Evolutionary conservation across 2,329 filamentous ascomycete genomes (phyloP), one percentile per base, ranked within the genome.

Genomic region (Ophiostoma sp.): DNA sequence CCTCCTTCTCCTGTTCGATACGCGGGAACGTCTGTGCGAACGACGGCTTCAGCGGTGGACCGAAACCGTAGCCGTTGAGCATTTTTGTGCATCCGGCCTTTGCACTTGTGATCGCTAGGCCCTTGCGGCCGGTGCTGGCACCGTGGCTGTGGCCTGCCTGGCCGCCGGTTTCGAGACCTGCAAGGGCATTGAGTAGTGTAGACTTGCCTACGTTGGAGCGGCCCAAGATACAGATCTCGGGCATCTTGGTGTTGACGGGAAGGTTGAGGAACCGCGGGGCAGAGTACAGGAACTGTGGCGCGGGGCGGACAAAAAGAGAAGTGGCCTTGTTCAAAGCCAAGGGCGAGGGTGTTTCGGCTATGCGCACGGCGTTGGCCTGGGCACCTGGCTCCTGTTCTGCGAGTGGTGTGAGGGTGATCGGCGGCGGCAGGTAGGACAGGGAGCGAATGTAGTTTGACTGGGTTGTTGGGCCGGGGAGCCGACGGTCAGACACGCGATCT

Each of bases 131-230:
- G 38, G 73, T 70, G 3, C 58, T 65, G 9, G 72, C 66, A 2
- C 75, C 75, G 71, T 77, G 75, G 40, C 69, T 70, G 38, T 64
- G 65, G 41, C 76, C 74, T n/a, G 76, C 76, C 55, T 64, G 16
- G 62, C 65, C 69, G 70, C 68, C 68, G 67, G 69, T 64, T 71
- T 66, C 69, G 63, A 74, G 72, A 45, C 88, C 88, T 2, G 89
- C 85, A 45, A 96, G 84, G 18, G 90, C 89, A 75, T 96, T 96
- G 78, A 96, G 88, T 73, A 96, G 90, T 16, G 91, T 92, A 1
- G 91, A 95, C 77, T 96, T 96, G 75, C 92, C 92, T 58, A 93
- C 92, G 75, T 96, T 96, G 72, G 92, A 93, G 74, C 93, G 92
- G 60, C 92, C 92, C 49, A 96, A 86, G 63, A 96, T 84, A 75